phyloP scores from a whole-genome alignment of 1,284 basidiomycete genomes.

The Ustilago tritici region DNA sequence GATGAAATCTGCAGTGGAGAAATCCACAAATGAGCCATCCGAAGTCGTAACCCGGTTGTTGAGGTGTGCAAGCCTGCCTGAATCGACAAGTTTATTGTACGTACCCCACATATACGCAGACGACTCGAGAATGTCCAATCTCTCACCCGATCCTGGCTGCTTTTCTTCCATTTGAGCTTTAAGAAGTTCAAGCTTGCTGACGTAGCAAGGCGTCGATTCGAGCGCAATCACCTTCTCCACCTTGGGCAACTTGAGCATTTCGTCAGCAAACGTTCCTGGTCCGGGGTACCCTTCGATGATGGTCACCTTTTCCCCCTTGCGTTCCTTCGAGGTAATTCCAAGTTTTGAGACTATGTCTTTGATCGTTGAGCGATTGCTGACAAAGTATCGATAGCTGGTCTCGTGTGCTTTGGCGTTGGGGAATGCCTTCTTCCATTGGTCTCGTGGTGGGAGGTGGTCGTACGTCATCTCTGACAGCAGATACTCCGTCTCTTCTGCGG shows the following conservation, averaged over 20 bases:
- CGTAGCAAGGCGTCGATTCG: constrained; percentile 48
- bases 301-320: constrained; percentile 56
- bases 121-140: constrained; percentile 40
- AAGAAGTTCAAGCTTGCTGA: constrained; percentile 41
- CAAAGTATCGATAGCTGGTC: constrained; percentile 60
- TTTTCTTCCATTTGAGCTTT: constrained; percentile 17
- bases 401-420: constrained; percentile 24
- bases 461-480: constrained; percentile 28
- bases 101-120: constrained; percentile 58
- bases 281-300: constrained; percentile 67
- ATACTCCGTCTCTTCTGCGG: constrained; percentile 13
- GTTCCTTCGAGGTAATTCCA: constrained; percentile 30
- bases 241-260: constrained; percentile 52
- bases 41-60: constrained; percentile 30
- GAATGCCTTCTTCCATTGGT: constrained; percentile 49
- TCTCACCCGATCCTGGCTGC: constrained; percentile 19
- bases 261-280: constrained; percentile 60
- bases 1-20: constrained; percentile 24
- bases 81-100: constrained; percentile 47
- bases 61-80: constrained; percentile 54
- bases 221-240: constrained; percentile 67
- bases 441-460: constrained; percentile 51
- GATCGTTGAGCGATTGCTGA: constrained; percentile 53
- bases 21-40: constrained; percentile 26
- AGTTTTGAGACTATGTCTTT: constrained; percentile 43